Percentiles rank a stretch among this genome's conserved stretches.
Conservation (phyloP, 768 basidiomycete genomes). For the Trametes coccinea region DNA sequence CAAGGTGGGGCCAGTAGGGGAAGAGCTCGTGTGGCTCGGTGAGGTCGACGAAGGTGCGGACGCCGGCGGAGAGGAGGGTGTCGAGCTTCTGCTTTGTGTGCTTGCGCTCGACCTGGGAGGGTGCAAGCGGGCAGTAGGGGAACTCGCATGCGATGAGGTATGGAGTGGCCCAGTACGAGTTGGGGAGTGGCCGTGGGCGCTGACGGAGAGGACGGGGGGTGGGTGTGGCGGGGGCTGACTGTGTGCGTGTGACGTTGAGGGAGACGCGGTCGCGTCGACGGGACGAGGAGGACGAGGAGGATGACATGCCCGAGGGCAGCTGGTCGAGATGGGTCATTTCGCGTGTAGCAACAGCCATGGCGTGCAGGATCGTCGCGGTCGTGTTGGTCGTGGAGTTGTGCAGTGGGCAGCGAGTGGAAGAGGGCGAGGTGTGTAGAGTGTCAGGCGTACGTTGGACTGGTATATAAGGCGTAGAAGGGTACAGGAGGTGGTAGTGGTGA, state of each 20-base stretch:
- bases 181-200: constrained; percentile 65
- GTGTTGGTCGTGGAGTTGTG: background rate
- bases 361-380: background rate
- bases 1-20: constrained; percentile 61
- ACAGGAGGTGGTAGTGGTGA: background rate
- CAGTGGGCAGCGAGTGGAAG: background rate
- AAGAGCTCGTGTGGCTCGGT: constrained; percentile 79
- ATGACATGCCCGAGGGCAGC: background rate
- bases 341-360: constrained; percentile 23
- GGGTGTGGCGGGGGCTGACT: constrained; percentile 15
- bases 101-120: constrained; percentile 26
- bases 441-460: constrained; percentile 10
- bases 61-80: constrained; percentile 67
- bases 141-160: constrained; percentile 79
- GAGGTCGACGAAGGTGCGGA: constrained; percentile 81
- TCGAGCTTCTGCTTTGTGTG: constrained; percentile 68
- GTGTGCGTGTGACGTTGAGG: constrained; percentile 54
- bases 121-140: constrained; percentile 50
- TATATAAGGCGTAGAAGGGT: background rate
- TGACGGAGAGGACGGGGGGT: constrained; percentile 18
- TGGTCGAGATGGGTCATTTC: constrained; percentile 14
- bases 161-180: constrained; percentile 82
- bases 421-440: background rate
- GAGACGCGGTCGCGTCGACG: constrained; percentile 34
- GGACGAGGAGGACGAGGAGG: constrained; percentile 1